Evolutionary conservation across 345 rosid species (phyloP), one percentile per base, ranked within the genome.

Genomic region (Nephelium lappaceum): DNA sequence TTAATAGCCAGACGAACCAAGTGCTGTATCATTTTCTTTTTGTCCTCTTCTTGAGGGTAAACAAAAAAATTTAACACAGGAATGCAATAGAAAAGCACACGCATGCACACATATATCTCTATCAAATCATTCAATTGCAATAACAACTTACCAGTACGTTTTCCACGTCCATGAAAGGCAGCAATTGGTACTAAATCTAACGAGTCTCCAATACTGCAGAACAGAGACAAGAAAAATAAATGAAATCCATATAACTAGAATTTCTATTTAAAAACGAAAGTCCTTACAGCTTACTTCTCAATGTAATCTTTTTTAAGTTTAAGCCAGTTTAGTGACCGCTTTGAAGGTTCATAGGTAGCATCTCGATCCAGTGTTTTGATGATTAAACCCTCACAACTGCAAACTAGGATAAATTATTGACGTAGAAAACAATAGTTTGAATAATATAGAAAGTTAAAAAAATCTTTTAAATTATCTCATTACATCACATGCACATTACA

Each of bases 321-420:
- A 68, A 96, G 89, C 98, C 99, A 94, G 83, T 94, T 96, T 78
- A 86, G 82, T 0, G 99, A 94, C 79, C 95, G 87, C 89, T 92
- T 94, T 41, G 98, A 93, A 78, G 99, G 99, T 84, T 94, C 99
- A 75, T 96, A 96, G n/a, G 98, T 94, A 78, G 98, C 98, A 85
- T 96, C 99, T 60, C 80, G 89, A 76, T 89, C 80, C 89, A 96
- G 63, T 51, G 98, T 94, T 87, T 96, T 96, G 87, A 96, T 93
- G 69, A 96, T 96, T 79, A 96, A 84, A 77, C 99, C 99, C 87
- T 94, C 99, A 81, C 93, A 94, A 83, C 98, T 94, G 92, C 87
- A 89, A 78, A 74, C 42, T 3, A 85, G 70, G 75, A 77, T 53
- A 38, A 45, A 77, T 47, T 69, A 55, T 58, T 57, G 74, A 57